phyloP scores from a whole-genome alignment of 176 grass and related monocot species.

The Cenchrus purpureus region DNA sequence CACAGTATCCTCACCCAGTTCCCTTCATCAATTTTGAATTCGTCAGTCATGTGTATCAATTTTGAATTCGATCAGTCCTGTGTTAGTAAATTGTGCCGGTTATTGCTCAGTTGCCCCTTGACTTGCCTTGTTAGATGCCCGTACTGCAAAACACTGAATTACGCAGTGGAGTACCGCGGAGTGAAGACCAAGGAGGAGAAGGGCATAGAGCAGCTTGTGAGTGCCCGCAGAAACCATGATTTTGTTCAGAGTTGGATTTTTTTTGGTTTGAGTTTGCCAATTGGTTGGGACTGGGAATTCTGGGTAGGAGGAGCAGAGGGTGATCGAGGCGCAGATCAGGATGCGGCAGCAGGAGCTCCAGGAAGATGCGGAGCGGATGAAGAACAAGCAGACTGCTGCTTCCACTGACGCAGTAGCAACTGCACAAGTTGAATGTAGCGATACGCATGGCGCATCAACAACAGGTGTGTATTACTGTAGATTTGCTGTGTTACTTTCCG shows the following conservation, averaged over 20 bases:
- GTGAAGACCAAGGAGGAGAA: conserved; percentile 92
- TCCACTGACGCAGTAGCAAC: conserved; percentile 1
- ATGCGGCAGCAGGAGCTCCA: conserved; percentile 85
- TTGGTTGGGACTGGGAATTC: neutral
- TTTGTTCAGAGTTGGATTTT: neutral
- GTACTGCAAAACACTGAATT: conserved; percentile 89
- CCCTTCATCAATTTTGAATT: neutral
- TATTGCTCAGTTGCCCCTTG: conserved; percentile 40
- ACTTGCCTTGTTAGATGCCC: conserved; percentile 59
- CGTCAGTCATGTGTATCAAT: no score
- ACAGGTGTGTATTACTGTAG: conserved; percentile 34
- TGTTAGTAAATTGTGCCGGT: neutral
- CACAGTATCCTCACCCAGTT: conserved; percentile 72
- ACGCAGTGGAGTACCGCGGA: conserved; percentile 83
- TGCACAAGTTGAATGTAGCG: conserved; percentile 33
- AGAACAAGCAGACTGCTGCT: conserved; percentile 60
- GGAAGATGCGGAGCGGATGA: conserved; percentile 67
- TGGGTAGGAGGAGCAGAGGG: conserved; percentile 90
- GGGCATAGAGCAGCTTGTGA: conserved; percentile 84
- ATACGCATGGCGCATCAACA: conserved; percentile 42
- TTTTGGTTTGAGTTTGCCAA: conserved; percentile 13
- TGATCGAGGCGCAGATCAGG: conserved; percentile 95
- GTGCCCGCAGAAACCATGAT: conserved; percentile 7
- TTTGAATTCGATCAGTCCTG: neutral
- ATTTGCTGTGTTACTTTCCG: neutral